phyloP scores from a whole-genome alignment of 345 rosid species.

The Lepidium africanum region DNA sequence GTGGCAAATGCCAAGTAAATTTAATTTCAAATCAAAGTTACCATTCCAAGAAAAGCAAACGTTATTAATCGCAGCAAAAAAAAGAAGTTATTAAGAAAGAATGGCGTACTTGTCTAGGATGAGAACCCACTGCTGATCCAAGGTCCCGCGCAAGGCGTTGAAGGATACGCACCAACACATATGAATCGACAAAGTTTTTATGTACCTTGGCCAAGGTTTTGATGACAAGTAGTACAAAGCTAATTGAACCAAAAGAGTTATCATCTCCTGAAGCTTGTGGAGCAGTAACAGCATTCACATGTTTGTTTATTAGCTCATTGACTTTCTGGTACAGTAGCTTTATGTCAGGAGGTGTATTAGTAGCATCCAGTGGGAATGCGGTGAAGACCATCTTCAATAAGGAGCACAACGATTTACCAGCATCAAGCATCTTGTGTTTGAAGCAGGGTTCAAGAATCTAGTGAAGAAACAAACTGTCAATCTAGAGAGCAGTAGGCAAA shows the following conservation, averaged over 20 bases:
- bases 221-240: conserved; percentile 90
- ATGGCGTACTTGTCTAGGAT: conserved; percentile 73
- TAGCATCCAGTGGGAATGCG: conserved; percentile 78
- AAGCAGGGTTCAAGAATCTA: conserved; percentile 98
- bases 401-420: conserved; percentile 91
- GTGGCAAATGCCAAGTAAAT: not conserved
- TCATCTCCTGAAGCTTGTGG: conserved; percentile 74
- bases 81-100: conserved; percentile 7
- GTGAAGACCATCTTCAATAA: conserved; percentile 90
- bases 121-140: conserved; percentile 77
- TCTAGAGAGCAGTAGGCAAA: conserved; percentile 4
- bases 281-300: conserved; percentile 56
- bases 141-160: conserved; percentile 90
- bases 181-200: conserved; percentile 66
- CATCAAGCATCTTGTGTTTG: conserved; percentile 88
- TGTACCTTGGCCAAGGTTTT: conserved; percentile 89
- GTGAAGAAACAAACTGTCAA: conserved; percentile 12
- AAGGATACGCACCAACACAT: conserved; percentile 69
- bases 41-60: conserved; percentile 1
- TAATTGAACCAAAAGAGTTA: conserved; percentile 56
- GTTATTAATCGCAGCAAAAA: not conserved
- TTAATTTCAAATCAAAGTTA: not conserved
- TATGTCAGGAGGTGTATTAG: conserved; percentile 62
- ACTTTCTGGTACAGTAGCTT: conserved; percentile 79
- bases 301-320: conserved; percentile 86